Evolutionary conservation across 2,329 filamentous ascomycete genomes (phyloP), one percentile per base, ranked within the genome.

Genomic region (Neoscytalidium dimidiatum): DNA sequence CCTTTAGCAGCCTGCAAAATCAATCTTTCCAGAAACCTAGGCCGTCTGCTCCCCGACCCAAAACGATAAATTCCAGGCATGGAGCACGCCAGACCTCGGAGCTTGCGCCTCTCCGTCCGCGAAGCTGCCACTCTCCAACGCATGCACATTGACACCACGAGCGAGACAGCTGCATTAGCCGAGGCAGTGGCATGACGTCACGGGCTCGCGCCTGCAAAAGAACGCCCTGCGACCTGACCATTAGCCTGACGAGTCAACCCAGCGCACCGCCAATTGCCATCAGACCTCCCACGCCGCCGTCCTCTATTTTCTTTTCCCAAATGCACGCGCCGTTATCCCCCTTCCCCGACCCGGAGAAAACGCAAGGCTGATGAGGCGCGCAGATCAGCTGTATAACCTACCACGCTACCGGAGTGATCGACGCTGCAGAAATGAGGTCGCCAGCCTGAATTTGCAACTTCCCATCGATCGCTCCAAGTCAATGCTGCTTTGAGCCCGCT

Each of bases 401-500:
- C 41, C 56, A 19, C 28, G 56, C 41, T 60, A 33, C 56, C 41
- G 56, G 26, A 26, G 21, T 6, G 56, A 60, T 60, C 56, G 56
- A 23, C 56, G n/a, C 23, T 33, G 23, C 38, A 46, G 56, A 60
- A 60, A 60, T 60, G 38, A 60, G 26, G 21, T 5, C 19, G 35
- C 52, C 52, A 57, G 52, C 21, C 11, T 29, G 28, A 58, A 58
- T 17, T 43, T 21, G 21, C 41, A 58, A 28, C 35, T 35, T 29
- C n/a, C 33, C 14, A 14, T 21, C n/a, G 52, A 56, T 56, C 33
- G 52, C 33, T 56, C 28, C 31, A 28, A 26, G 6, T 5, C 6
- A 17, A 8, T 17, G 1, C 52, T 56, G 33, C 31, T 56, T 56
- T 41, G 31, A 31, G 52, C 6, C 19, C 17, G 31, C 52, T 9